These are phyloP conservation scores for Annulohypoxylon bovei DNA, from an alignment of 495 filamentous ascomycete genomes.

Conservation along the genomic window DNA sequence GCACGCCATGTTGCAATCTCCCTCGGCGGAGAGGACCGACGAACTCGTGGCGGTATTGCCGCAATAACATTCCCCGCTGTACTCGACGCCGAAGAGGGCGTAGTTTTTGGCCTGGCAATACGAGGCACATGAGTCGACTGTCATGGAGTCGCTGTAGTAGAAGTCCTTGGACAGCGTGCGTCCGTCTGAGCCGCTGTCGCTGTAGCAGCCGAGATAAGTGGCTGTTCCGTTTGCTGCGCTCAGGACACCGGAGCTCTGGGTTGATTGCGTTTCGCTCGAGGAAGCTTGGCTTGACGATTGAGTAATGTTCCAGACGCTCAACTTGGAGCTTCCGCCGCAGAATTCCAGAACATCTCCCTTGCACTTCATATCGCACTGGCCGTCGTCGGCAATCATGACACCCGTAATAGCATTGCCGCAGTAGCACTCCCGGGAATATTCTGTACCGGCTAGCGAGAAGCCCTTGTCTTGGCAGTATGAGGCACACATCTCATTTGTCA, in stretches of 20 bases:
- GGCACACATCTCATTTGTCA: constrained; percentile 58
- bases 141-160: constrained; percentile 29
- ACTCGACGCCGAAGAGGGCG: constrained; percentile 41
- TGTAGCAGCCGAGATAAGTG: constrained; percentile 23
- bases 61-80: constrained; percentile 49
- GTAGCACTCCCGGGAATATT: constrained; percentile 55
- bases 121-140: constrained; percentile 32
- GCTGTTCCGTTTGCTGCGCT: constrained; percentile 22
- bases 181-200: constrained; percentile 16
- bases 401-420: constrained; percentile 46
- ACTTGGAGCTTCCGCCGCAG: constrained; percentile 51
- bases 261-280: neutral
- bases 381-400: constrained; percentile 40
- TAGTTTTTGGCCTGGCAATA: constrained; percentile 39
- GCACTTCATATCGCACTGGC: constrained; percentile 52
- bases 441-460: constrained; percentile 52
- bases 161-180: constrained; percentile 21
- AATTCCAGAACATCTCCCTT: constrained; percentile 51
- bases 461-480: constrained; percentile 48
- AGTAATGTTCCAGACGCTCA: constrained; percentile 40
- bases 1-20: constrained; percentile 51
- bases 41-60: constrained; percentile 33
- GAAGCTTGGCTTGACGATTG: neutral
- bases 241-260: neutral
- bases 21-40: neutral